Base-by-base conservation (phyloP, 352 stramenopile species). In the Globisporangium middletonii region DNA sequence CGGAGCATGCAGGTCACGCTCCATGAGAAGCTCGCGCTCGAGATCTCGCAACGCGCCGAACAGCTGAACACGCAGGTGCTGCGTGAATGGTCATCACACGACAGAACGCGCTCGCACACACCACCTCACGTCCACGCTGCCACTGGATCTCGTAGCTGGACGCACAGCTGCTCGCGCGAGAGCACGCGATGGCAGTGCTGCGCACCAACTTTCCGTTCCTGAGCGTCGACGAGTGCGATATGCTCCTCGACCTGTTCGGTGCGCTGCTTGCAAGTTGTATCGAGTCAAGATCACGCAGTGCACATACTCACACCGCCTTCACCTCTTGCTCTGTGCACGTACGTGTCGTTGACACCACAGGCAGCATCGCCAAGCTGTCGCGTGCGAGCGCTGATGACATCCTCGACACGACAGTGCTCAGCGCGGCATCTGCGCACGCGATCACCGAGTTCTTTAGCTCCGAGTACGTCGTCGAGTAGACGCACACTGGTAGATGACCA, bases 211-310 rank as follows among this genome's bases (percentile, higher is more conserved):
- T 91, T 47, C 65, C 67, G 16, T 87, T 88, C 45, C 62, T 91
- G 19, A 78, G 57, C 38, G 46, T 52, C 3, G 80, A 86, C 53
- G 80, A 91, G 41, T 88, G 74, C 41, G 80, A 91, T 26, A 91
- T 91, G 80, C 67, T 91, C 11, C 65, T 91, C n/a, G 80, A 89
- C 50, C 53, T 88, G 28, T 91, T 88, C 45, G 80, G 80, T 86
- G 43, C n/a, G 67, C 60, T 4, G 15, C 13, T 38, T 38, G 33
- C 41, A 4, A 45, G 15, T 9, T 13, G 15, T 19, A 7, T n/a
- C 6, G 41, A 45, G 33, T 9, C 18, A n/a, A 19, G 41, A 19
- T 8, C 13, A 7, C 5, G 13, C 13, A 18, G 15, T 19, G 33
- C 33, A 9, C 8, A 35, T 35, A 35, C 30, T 35, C 33, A 1